phyloP scores from a whole-genome alignment of 306 rosid species.

The Acacia crassicarpa region DNA sequence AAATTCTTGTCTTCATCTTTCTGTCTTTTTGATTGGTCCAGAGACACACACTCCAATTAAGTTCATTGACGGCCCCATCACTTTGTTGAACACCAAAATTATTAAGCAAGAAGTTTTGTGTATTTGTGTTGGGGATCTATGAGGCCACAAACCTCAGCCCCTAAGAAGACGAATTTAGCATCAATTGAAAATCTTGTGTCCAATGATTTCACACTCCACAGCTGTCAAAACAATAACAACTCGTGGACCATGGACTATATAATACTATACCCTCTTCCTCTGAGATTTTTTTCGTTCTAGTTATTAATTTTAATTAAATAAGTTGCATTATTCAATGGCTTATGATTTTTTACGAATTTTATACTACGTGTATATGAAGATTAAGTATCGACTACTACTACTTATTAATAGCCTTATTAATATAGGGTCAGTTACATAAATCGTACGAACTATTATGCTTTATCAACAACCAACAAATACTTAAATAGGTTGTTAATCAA shows the following conservation, averaged over 20 bases:
- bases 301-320: neutral
- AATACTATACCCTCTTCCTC: neutral
- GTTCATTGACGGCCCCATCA: neutral
- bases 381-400: neutral
- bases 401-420: neutral
- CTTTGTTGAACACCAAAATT: neutral
- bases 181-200: neutral
- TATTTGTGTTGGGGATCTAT: neutral
- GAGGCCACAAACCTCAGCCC: neutral
- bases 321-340: neutral
- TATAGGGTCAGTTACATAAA: no score
- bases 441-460: fast-evolving
- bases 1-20: neutral
- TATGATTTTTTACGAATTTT: neutral
- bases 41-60: neutral
- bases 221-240: neutral
- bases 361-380: neutral
- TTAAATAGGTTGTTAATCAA: no score
- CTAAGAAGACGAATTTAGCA: neutral
- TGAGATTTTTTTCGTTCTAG: neutral
- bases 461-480: no score
- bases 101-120: neutral
- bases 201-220: neutral
- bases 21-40: neutral
- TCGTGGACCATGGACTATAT: neutral